phyloP scores from a whole-genome alignment of 2,329 filamentous ascomycete species.

The Neospermospora avenae region DNA sequence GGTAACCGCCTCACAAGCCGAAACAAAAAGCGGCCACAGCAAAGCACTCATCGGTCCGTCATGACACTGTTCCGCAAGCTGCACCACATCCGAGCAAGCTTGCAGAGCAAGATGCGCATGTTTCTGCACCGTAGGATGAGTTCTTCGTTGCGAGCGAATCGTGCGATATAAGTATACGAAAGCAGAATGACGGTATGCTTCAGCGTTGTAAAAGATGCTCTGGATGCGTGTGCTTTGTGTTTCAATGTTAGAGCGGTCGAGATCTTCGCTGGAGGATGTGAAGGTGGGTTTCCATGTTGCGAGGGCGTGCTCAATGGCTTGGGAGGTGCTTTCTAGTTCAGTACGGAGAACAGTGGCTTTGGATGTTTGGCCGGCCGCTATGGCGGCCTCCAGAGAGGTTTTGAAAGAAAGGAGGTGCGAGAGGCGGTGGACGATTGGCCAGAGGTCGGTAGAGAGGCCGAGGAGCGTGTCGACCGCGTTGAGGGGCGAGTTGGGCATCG shows the following conservation, averaged over 20 bases:
- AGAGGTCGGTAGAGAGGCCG: conserved; percentile 59
- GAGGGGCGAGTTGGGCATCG: conserved; percentile 44
- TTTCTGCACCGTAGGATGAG: conserved; percentile 49
- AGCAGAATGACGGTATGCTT: conserved; percentile 49
- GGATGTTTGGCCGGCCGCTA: conserved; percentile 38
- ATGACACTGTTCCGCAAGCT: conserved; percentile 37
- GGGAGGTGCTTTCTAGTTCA: conserved; percentile 39
- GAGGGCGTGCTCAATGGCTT: conserved; percentile 53
- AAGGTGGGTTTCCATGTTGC: conserved; percentile 51
- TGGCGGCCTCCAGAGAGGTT: conserved; percentile 46
- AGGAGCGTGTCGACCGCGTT: conserved; percentile 50
- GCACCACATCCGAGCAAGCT: conserved; percentile 54
- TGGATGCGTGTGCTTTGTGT: conserved; percentile 22
- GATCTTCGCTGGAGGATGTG: conserved; percentile 37
- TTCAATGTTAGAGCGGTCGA: not conserved
- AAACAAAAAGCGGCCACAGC: conserved; percentile 63
- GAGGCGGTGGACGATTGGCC: conserved; percentile 61
- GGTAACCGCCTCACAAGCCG: conserved; percentile 55
- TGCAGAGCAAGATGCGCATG: conserved; percentile 49
- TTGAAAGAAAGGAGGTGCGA: conserved; percentile 53
- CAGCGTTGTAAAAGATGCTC: conserved; percentile 43
- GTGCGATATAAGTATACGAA: conserved; percentile 43
- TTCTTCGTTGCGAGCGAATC: conserved; percentile 43
- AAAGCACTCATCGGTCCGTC: conserved; percentile 60
- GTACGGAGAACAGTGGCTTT: conserved; percentile 29